phyloP scores from a whole-genome alignment of 371 early-diverging fungal genomes.

The Mortierella polycephala region DNA sequence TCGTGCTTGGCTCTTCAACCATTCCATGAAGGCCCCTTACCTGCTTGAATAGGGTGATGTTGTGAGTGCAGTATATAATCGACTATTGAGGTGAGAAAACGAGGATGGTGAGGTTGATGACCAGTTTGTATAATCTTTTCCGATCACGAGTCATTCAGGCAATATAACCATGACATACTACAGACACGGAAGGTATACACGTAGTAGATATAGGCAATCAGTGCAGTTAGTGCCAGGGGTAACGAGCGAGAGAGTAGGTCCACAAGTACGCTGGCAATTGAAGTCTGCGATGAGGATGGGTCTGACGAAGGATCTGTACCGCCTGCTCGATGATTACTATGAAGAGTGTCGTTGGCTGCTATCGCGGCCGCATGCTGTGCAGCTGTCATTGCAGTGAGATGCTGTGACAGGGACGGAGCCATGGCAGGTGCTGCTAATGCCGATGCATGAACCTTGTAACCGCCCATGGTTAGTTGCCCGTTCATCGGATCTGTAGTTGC shows the following conservation, averaged over 20 bases:
- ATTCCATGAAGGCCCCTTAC: constrained; percentile 4
- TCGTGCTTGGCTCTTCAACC: too few species aligned
- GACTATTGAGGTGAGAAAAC: constrained; percentile 8
- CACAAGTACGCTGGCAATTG: neutral
- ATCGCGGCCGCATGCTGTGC: constrained; percentile 37
- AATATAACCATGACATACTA: constrained; percentile 25
- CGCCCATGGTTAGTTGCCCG: constrained; percentile 10
- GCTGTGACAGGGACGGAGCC: constrained; percentile 10
- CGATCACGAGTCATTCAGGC: neutral
- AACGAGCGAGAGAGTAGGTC: constrained; percentile 19
- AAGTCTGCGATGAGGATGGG: neutral
- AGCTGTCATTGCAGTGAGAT: constrained; percentile 30
- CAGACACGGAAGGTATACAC: constrained; percentile 56
- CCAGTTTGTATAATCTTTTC: neutral
- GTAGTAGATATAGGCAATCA: constrained; percentile 54
- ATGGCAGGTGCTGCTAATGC: constrained; percentile 24
- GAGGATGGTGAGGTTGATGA: neutral
- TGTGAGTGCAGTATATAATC: constrained; percentile 15
- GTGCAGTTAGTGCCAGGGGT: constrained; percentile 32
- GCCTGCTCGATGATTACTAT: neutral
- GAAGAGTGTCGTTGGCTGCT: constrained; percentile 21
- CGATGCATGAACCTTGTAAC: constrained; percentile 43
- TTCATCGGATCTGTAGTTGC: neutral
- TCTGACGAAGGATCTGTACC: neutral
- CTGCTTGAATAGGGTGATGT: constrained; percentile 24